A percentile compares a stretch with the other conserved stretches of the same genome.
Evolutionary conservation across 805 yeast genomes (phyloP).

Genomic region (Starmerella geochares): DNA sequence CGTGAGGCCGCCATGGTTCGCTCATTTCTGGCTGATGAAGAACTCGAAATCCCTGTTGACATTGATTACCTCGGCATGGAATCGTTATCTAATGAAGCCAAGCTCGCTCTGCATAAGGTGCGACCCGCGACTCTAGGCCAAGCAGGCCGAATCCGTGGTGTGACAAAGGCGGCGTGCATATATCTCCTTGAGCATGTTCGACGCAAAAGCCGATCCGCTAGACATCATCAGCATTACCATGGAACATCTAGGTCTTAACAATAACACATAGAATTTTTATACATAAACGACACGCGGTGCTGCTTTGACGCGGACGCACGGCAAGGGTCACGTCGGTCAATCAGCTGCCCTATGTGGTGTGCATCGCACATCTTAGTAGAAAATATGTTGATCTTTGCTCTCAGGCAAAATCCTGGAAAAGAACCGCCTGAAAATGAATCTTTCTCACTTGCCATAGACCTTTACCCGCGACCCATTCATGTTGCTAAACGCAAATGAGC

Average conservation of each 20-base stretch:
- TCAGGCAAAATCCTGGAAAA: no score
- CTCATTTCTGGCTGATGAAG: constrained; percentile 79
- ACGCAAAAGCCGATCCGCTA: neutral
- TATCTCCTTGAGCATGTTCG: constrained; percentile 46
- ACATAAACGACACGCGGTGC: no score
- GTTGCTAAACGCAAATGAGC: neutral
- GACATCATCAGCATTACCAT: neutral
- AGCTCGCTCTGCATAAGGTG: constrained; percentile 54
- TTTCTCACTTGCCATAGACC: no score
- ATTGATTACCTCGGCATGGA: constrained; percentile 51
- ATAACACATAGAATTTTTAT: no score
- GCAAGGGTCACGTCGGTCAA: no score
- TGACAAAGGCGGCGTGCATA: constrained; percentile 85
- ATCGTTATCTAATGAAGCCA: constrained; percentile 68
- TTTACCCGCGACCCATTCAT: no score
- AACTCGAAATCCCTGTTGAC: constrained; percentile 55
- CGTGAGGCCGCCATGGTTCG: constrained; percentile 61
- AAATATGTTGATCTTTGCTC: no score
- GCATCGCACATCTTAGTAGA: no score
- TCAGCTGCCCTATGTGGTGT: no score
- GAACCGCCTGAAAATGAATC: no score
- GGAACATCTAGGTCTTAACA: neutral
- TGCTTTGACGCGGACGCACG: no score
- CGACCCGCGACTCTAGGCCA: constrained; percentile 90
- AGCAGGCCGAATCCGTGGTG: constrained; percentile 87